Evolutionary conservation across 176 grass and related monocot genomes (phyloP).

Genomic region (Hordeum vulgare): DNA sequence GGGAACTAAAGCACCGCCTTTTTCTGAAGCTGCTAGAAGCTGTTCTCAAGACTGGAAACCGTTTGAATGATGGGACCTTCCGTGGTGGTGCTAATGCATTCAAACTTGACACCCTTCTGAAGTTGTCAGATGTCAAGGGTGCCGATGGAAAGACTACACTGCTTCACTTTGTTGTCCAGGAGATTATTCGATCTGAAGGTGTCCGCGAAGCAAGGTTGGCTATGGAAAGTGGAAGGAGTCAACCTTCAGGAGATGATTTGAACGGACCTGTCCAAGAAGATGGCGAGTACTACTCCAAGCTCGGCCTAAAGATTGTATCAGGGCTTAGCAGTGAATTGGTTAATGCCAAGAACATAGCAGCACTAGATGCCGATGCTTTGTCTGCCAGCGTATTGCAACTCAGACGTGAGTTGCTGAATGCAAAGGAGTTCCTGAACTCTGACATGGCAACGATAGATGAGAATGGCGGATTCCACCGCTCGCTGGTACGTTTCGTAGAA

Average conservation of each 20-base stretch:
- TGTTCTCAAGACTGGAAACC: constrained; percentile 89
- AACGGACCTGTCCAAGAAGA: constrained; percentile 28
- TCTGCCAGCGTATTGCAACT: constrained; percentile 38
- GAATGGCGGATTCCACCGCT: constrained; percentile 45
- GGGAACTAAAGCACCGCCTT: constrained; percentile 64
- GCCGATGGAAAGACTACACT: constrained; percentile 77
- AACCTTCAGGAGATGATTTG: constrained; percentile 24
- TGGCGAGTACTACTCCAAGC: constrained; percentile 27
- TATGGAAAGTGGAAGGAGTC: constrained; percentile 29
- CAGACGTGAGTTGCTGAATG: constrained; percentile 40
- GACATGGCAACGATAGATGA: constrained; percentile 43
- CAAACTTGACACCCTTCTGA: constrained; percentile 87
- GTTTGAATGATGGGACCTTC: constrained; percentile 81
- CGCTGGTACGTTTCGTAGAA: constrained; percentile 44
- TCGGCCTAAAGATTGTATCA: constrained; percentile 74
- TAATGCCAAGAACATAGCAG: constrained; percentile 67
- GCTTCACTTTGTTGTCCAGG: constrained; percentile 77
- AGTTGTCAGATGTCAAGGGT: constrained; percentile 80
- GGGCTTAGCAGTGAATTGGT: constrained; percentile 50
- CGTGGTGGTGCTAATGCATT: constrained; percentile 79
- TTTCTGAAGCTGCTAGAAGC: constrained; percentile 91
- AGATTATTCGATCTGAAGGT: constrained; percentile 74
- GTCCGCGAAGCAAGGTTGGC: constrained; percentile 39
- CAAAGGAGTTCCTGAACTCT: constrained; percentile 46
- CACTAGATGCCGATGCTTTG: constrained; percentile 56